Conservation (phyloP, 805 yeast species). For the Candida corydali region DNA sequence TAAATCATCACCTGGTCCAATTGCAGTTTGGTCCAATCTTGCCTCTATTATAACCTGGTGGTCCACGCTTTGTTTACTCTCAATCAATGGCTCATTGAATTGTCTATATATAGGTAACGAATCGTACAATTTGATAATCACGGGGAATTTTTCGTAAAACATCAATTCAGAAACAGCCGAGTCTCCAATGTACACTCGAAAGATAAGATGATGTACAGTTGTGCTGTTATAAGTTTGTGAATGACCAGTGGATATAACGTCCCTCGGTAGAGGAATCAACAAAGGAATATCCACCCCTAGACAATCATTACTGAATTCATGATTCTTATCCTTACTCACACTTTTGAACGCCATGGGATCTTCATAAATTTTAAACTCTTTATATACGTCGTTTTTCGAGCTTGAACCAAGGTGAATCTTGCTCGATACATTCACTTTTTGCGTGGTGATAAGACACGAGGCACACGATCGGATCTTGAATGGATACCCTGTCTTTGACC, state of each 20-base stretch:
- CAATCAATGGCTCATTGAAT: conserved; percentile 49
- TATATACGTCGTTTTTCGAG: conserved; percentile 19
- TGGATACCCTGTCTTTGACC: conserved; percentile 47
- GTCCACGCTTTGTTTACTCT: conserved; percentile 44
- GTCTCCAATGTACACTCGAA: conserved; percentile 30
- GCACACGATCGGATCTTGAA: conserved; percentile 47
- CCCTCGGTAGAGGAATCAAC: conserved; percentile 51
- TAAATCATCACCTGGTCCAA: conserved; percentile 56
- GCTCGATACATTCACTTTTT: conserved; percentile 38
- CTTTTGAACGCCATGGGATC: conserved; percentile 35
- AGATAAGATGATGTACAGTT: conserved; percentile 44
- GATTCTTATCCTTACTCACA: conserved; percentile 31
- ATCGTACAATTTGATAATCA: conserved; percentile 54
- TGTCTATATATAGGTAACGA: conserved; percentile 53
- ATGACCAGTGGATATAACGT: conserved; percentile 50
- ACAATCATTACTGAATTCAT: conserved; percentile 34
- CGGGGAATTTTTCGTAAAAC: conserved; percentile 39
- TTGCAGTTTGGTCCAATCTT: conserved; percentile 46
- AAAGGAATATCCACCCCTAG: conserved; percentile 59
- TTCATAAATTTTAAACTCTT: conserved; percentile 31
- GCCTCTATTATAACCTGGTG: conserved; percentile 44
- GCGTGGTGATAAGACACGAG: conserved; percentile 46
- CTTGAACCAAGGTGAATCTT: conserved; percentile 31
- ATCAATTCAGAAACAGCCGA: conserved; percentile 24
- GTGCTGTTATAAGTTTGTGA: conserved; percentile 44